Evolutionary conservation across 257 asterid species (phyloP), one percentile per base, ranked within the genome.

Genomic region (Solanum habrochaites): DNA sequence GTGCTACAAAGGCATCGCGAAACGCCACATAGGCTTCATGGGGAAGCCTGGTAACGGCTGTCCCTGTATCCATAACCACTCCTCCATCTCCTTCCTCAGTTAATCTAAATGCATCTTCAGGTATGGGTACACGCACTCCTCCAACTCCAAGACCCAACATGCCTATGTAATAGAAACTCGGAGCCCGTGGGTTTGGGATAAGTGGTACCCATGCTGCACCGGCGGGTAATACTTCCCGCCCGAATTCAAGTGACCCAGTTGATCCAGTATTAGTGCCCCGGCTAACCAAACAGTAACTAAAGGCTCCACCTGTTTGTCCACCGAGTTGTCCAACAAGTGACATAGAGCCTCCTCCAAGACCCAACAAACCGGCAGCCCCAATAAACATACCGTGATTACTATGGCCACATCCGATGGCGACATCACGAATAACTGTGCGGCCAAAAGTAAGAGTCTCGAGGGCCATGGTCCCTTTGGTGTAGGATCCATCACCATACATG

Each of bases 181-280:
- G 96, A 88, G 96, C 97, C 0, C 94, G 92, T 2, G 91, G 88
- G 87, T 95, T 96, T 3, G 91, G 91, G 3, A 93, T 88, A 3
- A 96, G 60, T 0, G 99, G 98, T 42, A 96, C 95, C 99, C 99
- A 96, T 1, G 98, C 93, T 3, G 99, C 99, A 3, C 99, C 99
- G 69, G 90, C 92, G 3, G 98, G 99, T 13, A 96, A 21, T 0
- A 89, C 92, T 27, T 94, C 93, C 4, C 98, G 97, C 37, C 99
- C 99, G 83, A 96, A 96, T n/a, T 95, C 98, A 35, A 96, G 81
- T 2, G 98, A 94, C 29, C 99, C 99, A 56, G 89, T 83, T 1
- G 98, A 94, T 35, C 90, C 90, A 12, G 93, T 91, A 12, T 93
- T 91, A 52, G 23, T 16, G 13, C 97, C 99, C 72, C 98, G 95